These are phyloP conservation scores for Fusarium robinianum DNA, from an alignment of 2,329 filamentous ascomycete species.

Conservation along the genomic window DNA sequence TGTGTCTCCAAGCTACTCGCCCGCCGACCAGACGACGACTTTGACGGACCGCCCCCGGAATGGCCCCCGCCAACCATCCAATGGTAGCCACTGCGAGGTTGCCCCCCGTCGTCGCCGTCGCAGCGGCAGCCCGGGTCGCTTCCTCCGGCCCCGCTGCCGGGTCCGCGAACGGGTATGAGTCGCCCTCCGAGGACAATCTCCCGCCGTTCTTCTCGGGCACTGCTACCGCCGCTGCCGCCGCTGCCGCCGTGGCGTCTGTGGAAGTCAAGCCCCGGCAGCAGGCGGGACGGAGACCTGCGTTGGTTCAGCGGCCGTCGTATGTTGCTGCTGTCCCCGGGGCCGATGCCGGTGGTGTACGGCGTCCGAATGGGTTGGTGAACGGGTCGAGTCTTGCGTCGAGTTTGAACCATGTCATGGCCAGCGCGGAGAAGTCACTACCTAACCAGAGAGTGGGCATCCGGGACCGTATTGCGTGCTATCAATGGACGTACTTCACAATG, in stretches of 20 bases:
- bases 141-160: constrained; percentile 10
- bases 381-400: constrained; percentile 25
- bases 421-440: constrained; percentile 33
- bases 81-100: constrained; percentile 30
- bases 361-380: constrained; percentile 15
- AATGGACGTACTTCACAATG: constrained; percentile 80
- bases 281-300: constrained; percentile 13
- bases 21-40: constrained; percentile 53
- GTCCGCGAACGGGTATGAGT: constrained; percentile 42
- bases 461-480: constrained; percentile 57
- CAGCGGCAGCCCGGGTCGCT: constrained; percentile 8
- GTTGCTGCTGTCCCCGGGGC: constrained; percentile 12
- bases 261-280: too few species aligned
- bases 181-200: constrained; percentile 43
- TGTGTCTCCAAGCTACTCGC: constrained; percentile 53
- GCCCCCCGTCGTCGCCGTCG: constrained; percentile 12
- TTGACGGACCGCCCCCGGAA: constrained; percentile 43
- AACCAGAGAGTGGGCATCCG: constrained; percentile 48
- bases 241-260: constrained; percentile 1
- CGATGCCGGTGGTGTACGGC: constrained; percentile 6
- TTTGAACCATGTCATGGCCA: constrained; percentile 44
- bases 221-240: constrained; percentile 2
- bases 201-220: constrained; percentile 35
- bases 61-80: constrained; percentile 43
- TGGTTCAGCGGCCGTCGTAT: constrained; percentile 25